phyloP scores from a whole-genome alignment of 331 rosid genomes.

The Acacia pycnantha region DNA sequence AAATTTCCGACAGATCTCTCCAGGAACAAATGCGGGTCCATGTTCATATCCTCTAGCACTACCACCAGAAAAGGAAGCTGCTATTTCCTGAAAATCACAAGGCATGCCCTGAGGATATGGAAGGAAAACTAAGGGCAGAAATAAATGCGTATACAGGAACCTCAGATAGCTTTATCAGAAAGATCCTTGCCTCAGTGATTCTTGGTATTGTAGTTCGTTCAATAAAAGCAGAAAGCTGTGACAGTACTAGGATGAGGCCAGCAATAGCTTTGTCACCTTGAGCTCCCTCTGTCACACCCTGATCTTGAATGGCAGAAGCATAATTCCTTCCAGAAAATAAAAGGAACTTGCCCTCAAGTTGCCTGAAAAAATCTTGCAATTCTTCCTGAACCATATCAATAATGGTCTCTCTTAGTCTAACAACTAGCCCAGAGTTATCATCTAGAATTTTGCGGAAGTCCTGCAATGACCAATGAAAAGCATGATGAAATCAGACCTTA shows the following conservation, averaged over 20 bases:
- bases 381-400: constrained; percentile 85
- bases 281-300: constrained; percentile 52
- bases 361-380: constrained; percentile 74
- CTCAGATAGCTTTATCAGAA: constrained; percentile 15
- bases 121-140: constrained; percentile 15
- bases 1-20: constrained; percentile 72
- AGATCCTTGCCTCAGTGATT: constrained; percentile 71
- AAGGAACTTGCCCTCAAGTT: constrained; percentile 65
- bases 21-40: constrained; percentile 70
- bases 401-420: constrained; percentile 55
- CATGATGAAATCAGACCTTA: constrained; percentile 7
- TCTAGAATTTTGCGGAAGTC: constrained; percentile 81
- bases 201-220: constrained; percentile 80
- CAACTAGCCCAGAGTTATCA: constrained; percentile 54
- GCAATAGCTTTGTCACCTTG: constrained; percentile 71
- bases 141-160: not conserved
- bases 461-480: constrained; percentile 36
- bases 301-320: constrained; percentile 51
- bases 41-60: constrained; percentile 59
- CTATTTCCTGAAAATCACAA: constrained; percentile 65
- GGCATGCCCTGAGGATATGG: not conserved
- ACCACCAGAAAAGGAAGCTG: constrained; percentile 66
- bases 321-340: constrained; percentile 58
- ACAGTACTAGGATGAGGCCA: constrained; percentile 75
- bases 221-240: constrained; percentile 77